phyloP scores from a whole-genome alignment of 116 monocot genomes.

The Papilionanthe hybrid region DNA sequence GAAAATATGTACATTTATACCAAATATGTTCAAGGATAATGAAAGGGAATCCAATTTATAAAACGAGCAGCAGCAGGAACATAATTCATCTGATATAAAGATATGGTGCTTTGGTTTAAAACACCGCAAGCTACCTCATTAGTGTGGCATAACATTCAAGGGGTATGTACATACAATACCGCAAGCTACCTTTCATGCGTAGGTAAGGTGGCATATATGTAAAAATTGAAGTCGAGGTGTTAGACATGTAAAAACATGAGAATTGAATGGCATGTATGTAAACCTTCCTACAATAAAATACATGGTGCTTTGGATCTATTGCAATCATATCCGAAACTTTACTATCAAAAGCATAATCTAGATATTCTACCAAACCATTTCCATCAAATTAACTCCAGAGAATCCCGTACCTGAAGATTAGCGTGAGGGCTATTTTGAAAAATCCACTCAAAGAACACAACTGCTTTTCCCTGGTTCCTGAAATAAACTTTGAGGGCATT shows the following conservation, averaged over 20 bases:
- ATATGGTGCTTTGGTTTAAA: not conserved
- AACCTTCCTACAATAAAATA: not conserved
- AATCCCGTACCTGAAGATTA: slow-evolving; percentile 71
- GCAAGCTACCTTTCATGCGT: too few relatives aligned
- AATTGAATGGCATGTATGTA: not conserved
- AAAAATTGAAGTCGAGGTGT: too few relatives aligned
- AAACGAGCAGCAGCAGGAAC: not conserved
- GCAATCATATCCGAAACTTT: not conserved
- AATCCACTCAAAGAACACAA: slow-evolving; percentile 84
- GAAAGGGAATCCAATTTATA: not conserved
- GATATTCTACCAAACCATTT: not conserved
- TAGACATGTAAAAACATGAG: too few relatives aligned
- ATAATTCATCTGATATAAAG: not conserved
- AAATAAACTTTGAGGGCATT: slow-evolving; percentile 50
- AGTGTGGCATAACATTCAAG: not conserved
- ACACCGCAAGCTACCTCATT: not conserved
- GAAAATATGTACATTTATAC: not conserved
- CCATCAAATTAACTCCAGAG: not conserved
- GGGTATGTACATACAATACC: too few relatives aligned
- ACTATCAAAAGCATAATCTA: not conserved
- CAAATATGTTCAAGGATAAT: not conserved
- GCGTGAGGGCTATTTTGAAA: slow-evolving; percentile 67
- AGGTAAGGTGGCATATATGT: too few relatives aligned
- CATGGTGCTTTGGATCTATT: not conserved
- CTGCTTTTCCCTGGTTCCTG: slow-evolving; percentile 52